Evolutionary conservation across 2,329 filamentous ascomycete genomes (phyloP).

Genomic region (Talaromyces funiculosus): DNA sequence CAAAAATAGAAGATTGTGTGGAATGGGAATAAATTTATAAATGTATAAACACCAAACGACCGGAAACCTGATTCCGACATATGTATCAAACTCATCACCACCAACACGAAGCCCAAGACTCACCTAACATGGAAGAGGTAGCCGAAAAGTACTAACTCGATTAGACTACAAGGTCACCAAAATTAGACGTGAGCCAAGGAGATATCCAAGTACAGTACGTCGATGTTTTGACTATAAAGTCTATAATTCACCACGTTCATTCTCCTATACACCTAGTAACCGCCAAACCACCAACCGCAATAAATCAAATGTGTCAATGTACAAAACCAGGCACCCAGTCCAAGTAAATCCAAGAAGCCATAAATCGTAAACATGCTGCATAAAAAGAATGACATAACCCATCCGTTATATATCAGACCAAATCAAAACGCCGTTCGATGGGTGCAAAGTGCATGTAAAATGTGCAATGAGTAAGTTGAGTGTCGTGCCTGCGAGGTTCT

Average conservation of each 20-base stretch:
- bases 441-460: not conserved
- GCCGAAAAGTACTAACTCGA: too few species aligned
- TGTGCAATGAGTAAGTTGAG: not conserved
- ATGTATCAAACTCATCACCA: not conserved
- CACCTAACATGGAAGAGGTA: too few species aligned
- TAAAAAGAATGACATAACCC: not conserved
- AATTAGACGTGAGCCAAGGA: too few species aligned
- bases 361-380: not conserved
- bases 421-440: not conserved
- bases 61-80: not conserved
- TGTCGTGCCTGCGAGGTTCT: not conserved
- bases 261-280: not conserved
- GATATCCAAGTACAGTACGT: not conserved
- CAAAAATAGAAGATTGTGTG: too few species aligned
- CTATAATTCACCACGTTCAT: slow-evolving; percentile 17
- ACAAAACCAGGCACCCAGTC: not conserved
- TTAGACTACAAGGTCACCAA: too few species aligned
- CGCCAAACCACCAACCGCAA: not conserved
- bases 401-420: not conserved
- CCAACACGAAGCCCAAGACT: too few species aligned
- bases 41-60: not conserved
- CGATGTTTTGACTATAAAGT: not conserved
- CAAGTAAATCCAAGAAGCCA: not conserved
- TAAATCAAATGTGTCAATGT: not conserved
- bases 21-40: not conserved